Evolutionary conservation across 1,284 basidiomycete species (phyloP).

Genomic region (Cystobasidium pallidum): DNA sequence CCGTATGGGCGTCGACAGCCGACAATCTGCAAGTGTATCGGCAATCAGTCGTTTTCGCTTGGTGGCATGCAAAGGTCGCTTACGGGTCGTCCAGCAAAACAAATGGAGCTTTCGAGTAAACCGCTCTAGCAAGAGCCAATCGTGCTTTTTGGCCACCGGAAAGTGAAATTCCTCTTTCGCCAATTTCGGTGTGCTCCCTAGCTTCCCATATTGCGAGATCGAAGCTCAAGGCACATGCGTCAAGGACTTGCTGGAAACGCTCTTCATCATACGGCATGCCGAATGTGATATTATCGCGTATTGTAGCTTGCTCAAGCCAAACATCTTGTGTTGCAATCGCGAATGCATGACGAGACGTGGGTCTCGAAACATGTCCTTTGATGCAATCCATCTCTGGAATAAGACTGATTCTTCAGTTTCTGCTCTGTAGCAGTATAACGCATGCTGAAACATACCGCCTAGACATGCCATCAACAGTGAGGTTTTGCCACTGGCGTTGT

Average conservation of each 20-base stretch:
- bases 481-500: conserved; percentile 38
- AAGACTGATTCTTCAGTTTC: conserved; percentile 61
- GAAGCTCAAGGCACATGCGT: conserved; percentile 72
- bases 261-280: conserved; percentile 75
- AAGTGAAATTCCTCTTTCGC: conserved; percentile 67
- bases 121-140: conserved; percentile 72
- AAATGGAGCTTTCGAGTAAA: conserved; percentile 87
- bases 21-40: conserved; percentile 61
- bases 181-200: conserved; percentile 66
- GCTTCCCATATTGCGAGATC: conserved; percentile 90
- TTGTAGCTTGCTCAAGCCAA: conserved; percentile 77
- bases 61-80: background rate
- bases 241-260: conserved; percentile 75
- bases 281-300: conserved; percentile 77
- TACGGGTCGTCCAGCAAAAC: conserved; percentile 84
- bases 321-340: conserved; percentile 57
- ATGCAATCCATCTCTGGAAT: conserved; percentile 92
- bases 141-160: conserved; percentile 39
- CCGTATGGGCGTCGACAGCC: conserved; percentile 82
- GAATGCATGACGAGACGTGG: conserved; percentile 12
- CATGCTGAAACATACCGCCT: conserved; percentile 19
- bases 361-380: conserved; percentile 25
- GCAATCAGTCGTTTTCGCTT: background rate
- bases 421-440: background rate
- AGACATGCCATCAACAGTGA: conserved; percentile 38